Conservation (phyloP, 176 grass and related monocot genomes). For the Coix lacrymajobi region DNA sequence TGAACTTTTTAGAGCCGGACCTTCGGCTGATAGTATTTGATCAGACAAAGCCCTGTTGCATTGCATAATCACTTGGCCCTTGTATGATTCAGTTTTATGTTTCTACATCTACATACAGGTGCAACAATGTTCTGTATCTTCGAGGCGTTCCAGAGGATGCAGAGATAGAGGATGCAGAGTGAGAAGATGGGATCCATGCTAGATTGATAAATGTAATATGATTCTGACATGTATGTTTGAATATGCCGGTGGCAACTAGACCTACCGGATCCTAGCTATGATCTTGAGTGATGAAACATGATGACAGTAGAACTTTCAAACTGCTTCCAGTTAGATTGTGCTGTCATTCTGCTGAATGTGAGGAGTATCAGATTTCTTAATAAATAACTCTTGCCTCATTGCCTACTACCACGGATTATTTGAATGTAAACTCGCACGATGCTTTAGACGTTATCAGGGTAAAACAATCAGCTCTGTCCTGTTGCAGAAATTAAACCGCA, state of each 20-base stretch:
- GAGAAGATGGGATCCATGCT: slow-evolving; percentile 6
- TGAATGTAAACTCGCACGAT: neutral
- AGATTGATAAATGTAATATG: slow-evolving; percentile 12
- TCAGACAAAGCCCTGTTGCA: neutral
- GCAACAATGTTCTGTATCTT: slow-evolving; percentile 77
- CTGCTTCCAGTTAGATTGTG: neutral
- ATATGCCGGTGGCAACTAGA: neutral
- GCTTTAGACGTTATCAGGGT: neutral
- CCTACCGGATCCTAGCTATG: neutral
- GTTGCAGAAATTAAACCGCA: neutral
- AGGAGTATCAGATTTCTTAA: neutral
- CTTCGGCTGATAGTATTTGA: neutral
- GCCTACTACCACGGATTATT: neutral
- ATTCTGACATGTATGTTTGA: neutral
- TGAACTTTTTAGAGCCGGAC: neutral
- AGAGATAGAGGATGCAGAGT: slow-evolving; percentile 76
- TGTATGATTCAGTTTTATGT: neutral
- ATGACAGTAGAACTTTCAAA: neutral
- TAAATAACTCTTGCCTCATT: neutral
- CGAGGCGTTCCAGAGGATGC: slow-evolving; percentile 71
- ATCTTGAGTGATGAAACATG: neutral
- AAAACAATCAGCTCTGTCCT: neutral
- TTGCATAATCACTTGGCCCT: neutral
- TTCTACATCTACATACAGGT: slow-evolving; percentile 46
- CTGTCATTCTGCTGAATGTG: neutral